A percentile compares a stretch with the other conserved stretches of the same genome.
phyloP scores from a whole-genome alignment of 2,329 filamentous ascomycete genomes.

The Achaetomium macrosporum region DNA sequence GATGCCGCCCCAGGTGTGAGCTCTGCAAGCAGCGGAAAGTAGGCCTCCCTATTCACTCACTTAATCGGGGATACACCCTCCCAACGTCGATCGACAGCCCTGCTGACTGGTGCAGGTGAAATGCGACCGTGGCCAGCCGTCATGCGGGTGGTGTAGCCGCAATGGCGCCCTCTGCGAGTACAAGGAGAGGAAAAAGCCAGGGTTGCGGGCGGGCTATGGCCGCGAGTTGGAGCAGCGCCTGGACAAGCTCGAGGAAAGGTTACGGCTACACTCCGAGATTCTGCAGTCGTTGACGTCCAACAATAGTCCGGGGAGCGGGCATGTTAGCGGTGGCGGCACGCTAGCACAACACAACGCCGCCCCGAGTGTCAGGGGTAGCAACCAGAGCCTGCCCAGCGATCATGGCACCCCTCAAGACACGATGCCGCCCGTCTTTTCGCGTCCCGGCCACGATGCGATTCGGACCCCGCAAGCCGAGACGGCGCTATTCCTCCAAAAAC shows the following conservation, averaged over 20 bases:
- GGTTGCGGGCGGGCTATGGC: constrained; percentile 61
- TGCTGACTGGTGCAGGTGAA: constrained; percentile 47
- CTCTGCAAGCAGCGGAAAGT: constrained; percentile 78
- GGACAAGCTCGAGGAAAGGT: constrained; percentile 61
- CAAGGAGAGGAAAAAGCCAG: constrained; percentile 63
- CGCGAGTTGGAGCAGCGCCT: constrained; percentile 67
- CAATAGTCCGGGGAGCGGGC: constrained; percentile 29
- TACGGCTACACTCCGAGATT: constrained; percentile 61
- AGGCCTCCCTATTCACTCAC: constrained; percentile 15
- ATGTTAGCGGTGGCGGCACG: constrained; percentile 10
- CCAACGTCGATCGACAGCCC: background rate
- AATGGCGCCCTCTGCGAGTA: constrained; percentile 61
- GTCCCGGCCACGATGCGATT: constrained; percentile 39
- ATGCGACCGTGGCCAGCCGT: constrained; percentile 70
- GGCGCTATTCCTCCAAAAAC: constrained; percentile 57
- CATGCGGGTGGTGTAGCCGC: constrained; percentile 62
- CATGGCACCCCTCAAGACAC: constrained; percentile 50
- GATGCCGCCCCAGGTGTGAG: constrained; percentile 53
- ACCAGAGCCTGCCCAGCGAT: constrained; percentile 43
- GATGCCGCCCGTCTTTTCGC: constrained; percentile 39
- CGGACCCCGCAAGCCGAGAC: constrained; percentile 53
- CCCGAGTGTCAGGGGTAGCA: constrained; percentile 44
- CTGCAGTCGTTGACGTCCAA: constrained; percentile 49
- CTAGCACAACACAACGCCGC: constrained; percentile 24
- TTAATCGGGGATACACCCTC: background rate